phyloP scores from a whole-genome alignment of 495 filamentous ascomycete genomes.

The Pyrenula massariospora region DNA sequence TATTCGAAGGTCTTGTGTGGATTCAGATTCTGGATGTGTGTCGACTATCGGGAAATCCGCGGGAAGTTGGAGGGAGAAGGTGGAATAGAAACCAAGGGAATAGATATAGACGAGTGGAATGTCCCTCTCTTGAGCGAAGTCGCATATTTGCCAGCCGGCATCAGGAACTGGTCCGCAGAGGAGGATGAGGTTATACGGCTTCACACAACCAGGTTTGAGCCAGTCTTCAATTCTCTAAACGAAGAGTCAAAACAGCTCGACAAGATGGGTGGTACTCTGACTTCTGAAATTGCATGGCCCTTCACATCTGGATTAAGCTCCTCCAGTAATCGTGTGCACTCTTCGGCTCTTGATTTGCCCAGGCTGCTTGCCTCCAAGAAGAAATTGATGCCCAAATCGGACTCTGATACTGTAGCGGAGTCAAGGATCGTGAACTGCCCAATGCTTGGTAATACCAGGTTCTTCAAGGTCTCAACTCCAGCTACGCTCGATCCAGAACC shows the following conservation, averaged over 20 bases:
- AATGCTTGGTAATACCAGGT: slow-evolving; percentile 85
- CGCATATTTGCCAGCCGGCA: slow-evolving; percentile 42
- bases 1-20: slow-evolving; percentile 76
- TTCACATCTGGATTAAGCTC: slow-evolving; percentile 96
- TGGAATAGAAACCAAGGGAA: slow-evolving; percentile 79
- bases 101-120: slow-evolving; percentile 75
- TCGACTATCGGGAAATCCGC: slow-evolving; percentile 85
- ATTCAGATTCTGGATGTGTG: slow-evolving; percentile 83
- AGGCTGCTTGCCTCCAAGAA: slow-evolving; percentile 73
- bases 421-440: slow-evolving; percentile 94
- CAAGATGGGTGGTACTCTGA: slow-evolving; percentile 16
- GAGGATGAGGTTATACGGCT: slow-evolving; percentile 60
- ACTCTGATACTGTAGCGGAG: slow-evolving; percentile 59
- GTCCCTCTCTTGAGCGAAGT: slow-evolving; percentile 44
- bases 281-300: slow-evolving; percentile 46
- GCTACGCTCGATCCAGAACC: slow-evolving; percentile 58
- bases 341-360: slow-evolving; percentile 70
- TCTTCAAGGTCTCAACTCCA: slow-evolving; percentile 91
- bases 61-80: slow-evolving; percentile 66
- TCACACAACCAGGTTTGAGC: slow-evolving; percentile 29
- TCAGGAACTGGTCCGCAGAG: slow-evolving; percentile 59
- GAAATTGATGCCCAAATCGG: slow-evolving; percentile 91
- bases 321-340: slow-evolving; percentile 59
- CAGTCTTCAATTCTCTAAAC: slow-evolving; percentile 26
- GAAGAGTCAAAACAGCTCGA: slow-evolving; percentile 3